These are phyloP conservation scores for Dactylellina haptotyla DNA, from an alignment of 2,329 filamentous ascomycete genomes.

Conservation along the genomic window DNA sequence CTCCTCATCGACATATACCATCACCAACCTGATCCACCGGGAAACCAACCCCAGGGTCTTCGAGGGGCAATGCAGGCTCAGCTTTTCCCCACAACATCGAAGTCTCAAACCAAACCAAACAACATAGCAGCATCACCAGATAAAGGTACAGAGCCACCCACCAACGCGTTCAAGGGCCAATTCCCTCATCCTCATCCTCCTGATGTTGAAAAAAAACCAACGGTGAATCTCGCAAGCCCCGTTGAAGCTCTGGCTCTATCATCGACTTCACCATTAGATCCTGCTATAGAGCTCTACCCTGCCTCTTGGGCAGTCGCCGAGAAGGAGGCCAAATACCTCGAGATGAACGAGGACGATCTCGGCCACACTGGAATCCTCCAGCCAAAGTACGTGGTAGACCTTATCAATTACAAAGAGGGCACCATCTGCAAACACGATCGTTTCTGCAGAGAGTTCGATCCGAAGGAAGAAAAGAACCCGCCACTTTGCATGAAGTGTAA, in stretches of 20 bases:
- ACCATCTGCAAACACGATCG: slow-evolving; percentile 7
- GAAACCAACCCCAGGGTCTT: too few relatives aligned
- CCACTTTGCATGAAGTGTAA: slow-evolving; percentile 32
- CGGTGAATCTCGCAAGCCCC: too few relatives aligned
- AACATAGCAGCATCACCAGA: too few relatives aligned
- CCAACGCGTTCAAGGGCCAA: too few relatives aligned
- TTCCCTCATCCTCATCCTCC: too few relatives aligned
- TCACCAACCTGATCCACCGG: too few relatives aligned
- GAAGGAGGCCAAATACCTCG: slow-evolving; percentile 2
- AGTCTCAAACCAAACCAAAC: too few relatives aligned
- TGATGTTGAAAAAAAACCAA: too few relatives aligned
- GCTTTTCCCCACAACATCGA: too few relatives aligned
- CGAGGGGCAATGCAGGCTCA: too few relatives aligned
- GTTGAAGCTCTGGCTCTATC: not conserved
- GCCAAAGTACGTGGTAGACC: slow-evolving; percentile 26
- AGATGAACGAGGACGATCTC: not conserved
- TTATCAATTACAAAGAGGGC: slow-evolving; percentile 8
- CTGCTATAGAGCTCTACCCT: not conserved
- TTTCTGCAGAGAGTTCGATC: not conserved
- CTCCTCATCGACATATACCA: too few relatives aligned
- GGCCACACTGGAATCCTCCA: slow-evolving; percentile 13
- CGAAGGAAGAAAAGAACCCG: not conserved
- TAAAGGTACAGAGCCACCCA: too few relatives aligned
- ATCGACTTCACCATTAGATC: not conserved
- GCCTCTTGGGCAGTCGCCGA: not conserved